Base-by-base conservation (phyloP, 78 protist genomes). In the Mastigamoeba balamuthi region DNA sequence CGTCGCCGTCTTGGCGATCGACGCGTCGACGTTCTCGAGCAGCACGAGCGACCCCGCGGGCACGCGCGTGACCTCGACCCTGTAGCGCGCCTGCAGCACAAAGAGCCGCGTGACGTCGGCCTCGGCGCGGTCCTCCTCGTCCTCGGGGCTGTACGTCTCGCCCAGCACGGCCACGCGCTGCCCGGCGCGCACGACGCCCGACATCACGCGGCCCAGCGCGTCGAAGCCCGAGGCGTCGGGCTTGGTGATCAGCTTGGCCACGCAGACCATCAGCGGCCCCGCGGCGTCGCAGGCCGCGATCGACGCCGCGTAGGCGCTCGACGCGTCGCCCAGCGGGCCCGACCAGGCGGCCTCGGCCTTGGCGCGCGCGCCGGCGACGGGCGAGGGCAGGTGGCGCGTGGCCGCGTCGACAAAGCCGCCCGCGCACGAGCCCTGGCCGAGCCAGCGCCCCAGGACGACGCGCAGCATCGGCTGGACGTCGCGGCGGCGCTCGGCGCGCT, bases 11-110 rank as follows among this genome's bases (percentile, higher is more conserved):
- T 93, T 93, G 17, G 74, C 33, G 37, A 93, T 90, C 30, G 89
- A 52, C 2, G 39, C 65, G 85, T 95, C 99, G 7, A 97, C 42
- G 28, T 97, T 98, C 30, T 85, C 97, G 8, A 96, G 9, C 39
- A 97, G 79, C 37, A 95, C 96, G 93, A 93, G 85, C 65, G 27
- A 73, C 36, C 99, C 99, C 0, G 99, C 94, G 2, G 81, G 69
- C 36, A 76, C 96, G 1, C 28, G 33, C 28, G 33, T 40, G 28
- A 95, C 71, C 36, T 78, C 87, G 25, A 94, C 63, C 58, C 87
- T 79, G 75, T 94, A 95, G 33, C 95, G 39, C 6, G 92, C 78
- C 40, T 87, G 86, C 0, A 66, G 30, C 35, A 97, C 29, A 73
- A 74, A 91, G 3, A 95, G 10, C 1, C 43, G 5, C 6, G 74